These are phyloP conservation scores for Auricularia auricula-judae DNA, from an alignment of 768 basidiomycete genomes.

Conservation along the genomic window DNA sequence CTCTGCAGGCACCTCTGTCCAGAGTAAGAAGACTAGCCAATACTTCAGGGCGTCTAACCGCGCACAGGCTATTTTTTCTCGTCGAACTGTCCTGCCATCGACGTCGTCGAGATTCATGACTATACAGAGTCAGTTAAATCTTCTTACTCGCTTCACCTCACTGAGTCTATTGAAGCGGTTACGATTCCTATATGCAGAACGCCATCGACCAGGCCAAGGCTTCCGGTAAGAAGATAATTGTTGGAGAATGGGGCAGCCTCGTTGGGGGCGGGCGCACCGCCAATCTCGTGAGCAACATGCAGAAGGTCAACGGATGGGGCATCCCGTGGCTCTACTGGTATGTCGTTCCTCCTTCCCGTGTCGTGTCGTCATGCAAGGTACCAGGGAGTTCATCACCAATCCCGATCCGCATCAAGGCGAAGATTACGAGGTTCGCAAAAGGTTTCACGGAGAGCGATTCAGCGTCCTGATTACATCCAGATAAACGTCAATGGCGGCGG, in stretches of 20 bases:
- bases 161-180: not conserved
- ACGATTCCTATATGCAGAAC: not conserved
- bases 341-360: too few relatives aligned
- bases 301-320: not conserved
- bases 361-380: not conserved
- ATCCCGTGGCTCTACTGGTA: not conserved
- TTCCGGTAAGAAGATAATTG: not conserved
- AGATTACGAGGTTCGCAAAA: not conserved
- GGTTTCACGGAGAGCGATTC: not conserved
- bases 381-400: not conserved
- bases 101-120: slow-evolving; percentile 1
- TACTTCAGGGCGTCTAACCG: not conserved
- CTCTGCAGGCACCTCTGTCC: not conserved
- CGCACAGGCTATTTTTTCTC: not conserved
- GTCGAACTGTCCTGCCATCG: not conserved
- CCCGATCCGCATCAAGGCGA: not conserved
- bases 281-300: not conserved
- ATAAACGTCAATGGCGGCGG: not conserved
- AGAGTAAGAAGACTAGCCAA: not conserved
- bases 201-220: not conserved
- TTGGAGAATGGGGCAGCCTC: not conserved
- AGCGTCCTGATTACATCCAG: not conserved
- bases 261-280: not conserved
- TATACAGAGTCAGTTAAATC: not conserved
- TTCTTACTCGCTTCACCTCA: not conserved